Evolutionary conservation across 805 yeast species (phyloP), one percentile per base, ranked within the genome.

Genomic region (Teunomyces funiuensis): DNA sequence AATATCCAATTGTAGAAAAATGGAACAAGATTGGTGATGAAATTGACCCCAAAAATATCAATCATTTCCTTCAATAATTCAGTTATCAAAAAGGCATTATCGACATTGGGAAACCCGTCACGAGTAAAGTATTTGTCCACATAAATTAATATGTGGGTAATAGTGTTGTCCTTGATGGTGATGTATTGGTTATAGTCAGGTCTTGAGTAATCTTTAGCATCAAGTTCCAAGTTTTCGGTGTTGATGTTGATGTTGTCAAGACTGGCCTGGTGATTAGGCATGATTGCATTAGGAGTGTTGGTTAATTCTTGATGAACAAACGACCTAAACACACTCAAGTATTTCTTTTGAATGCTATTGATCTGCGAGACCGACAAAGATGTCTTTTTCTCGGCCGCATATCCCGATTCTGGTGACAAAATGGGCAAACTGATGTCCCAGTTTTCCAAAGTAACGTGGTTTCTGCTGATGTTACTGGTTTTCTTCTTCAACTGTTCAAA

Each of bases 171-270:
- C 3, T 52, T 51, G 28, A 62, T 63, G 3, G 71, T 51, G 23
- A 76, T 71, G 43, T 70, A 69, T 39, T 69, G 64, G 39, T 70
- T 66, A 43, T 53, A 52, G 49, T 77, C 73, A 0, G 82, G 78
- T 13, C 48, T 51, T 33, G 58, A 43, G 40, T 46, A 61, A 29
- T 54, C 45, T 39, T 51, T 28, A 44, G 37, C 22, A 20, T 41
- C 45, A 18, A 40, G 45, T 28, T 28, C 44, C 40, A 54, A 41
- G 30, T 44, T 50, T 23, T 52, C 59, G 2, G 45, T 30, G 29
- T 23, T 29, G 23, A 25, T 33, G 8, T 29, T 26, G 15, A 25
- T 33, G 8, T 29, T 26, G 15, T 28, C 40, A 9, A 18, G 27
- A 18, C 16, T 34, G 16, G 40, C 13, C n/a, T 14, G 22, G 10